Percentiles rank a stretch among this genome's conserved stretches.
Evolutionary conservation across 192 early-diverging fungal species (phyloP).

Genomic region (Spizellomyces sp.): DNA sequence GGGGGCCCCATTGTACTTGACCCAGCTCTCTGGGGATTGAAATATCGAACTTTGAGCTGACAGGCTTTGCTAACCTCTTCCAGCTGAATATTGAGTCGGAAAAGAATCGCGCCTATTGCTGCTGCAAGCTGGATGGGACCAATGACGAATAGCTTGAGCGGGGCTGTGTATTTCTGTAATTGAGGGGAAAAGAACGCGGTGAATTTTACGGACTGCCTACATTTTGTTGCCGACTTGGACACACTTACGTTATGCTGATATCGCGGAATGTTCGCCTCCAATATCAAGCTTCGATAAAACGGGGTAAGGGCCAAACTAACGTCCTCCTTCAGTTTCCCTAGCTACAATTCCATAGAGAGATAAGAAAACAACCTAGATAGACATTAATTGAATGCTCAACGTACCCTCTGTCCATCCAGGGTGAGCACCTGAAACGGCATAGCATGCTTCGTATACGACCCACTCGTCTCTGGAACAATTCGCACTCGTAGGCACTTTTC

Average conservation of each 20-base stretch:
- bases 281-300: constrained; percentile 2
- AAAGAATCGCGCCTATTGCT: constrained; percentile 19
- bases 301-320: constrained; percentile 17
- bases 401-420: constrained; percentile 1
- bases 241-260: constrained; percentile 30
- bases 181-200: not conserved
- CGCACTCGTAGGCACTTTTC: constrained; percentile 22
- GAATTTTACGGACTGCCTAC: constrained; percentile 1
- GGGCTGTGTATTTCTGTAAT: constrained; percentile 24
- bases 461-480: constrained; percentile 14
- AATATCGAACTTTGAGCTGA: constrained; percentile 18
- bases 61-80: constrained; percentile 4
- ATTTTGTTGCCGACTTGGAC: not conserved
- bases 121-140: constrained; percentile 19
- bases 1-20: not conserved
- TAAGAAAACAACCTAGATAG: no score
- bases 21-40: constrained; percentile 30
- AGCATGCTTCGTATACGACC: not conserved
- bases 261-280: constrained; percentile 28
- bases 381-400: not conserved
- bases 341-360: not conserved
- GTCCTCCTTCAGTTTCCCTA: constrained; percentile 31
- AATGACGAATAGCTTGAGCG: constrained; percentile 24
- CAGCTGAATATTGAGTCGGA: constrained; percentile 24
- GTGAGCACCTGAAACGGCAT: not conserved